Percentiles rank a stretch among this genome's conserved stretches.
phyloP scores from a whole-genome alignment of 495 filamentous ascomycete species.

The Cercophora scortea region DNA sequence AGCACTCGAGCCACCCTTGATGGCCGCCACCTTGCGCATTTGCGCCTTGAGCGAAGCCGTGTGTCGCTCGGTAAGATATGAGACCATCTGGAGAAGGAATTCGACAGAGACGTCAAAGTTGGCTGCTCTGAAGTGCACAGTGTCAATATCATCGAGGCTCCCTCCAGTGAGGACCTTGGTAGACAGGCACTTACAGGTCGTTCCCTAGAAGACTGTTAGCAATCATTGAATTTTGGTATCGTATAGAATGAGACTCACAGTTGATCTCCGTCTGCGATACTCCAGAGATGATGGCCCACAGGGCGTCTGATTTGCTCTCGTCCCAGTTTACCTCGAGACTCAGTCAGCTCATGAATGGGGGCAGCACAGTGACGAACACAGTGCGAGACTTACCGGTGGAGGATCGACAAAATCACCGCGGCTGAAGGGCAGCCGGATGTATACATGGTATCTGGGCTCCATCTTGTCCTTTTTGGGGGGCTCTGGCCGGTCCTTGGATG shows the following conservation, averaged over 20 bases:
- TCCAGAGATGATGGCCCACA: slow-evolving; percentile 88
- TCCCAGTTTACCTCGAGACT: slow-evolving; percentile 46
- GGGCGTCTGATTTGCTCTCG: slow-evolving; percentile 68
- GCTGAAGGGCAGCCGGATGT: slow-evolving; percentile 81
- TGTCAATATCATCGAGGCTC: slow-evolving; percentile 3
- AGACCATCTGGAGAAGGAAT: slow-evolving; percentile 88
- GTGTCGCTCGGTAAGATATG: slow-evolving; percentile 91
- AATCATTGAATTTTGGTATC: not conserved
- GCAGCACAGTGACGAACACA: not conserved
- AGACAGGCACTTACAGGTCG: not conserved
- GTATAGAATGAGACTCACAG: slow-evolving; percentile 48
- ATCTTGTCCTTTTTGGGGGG: slow-evolving; percentile 6
- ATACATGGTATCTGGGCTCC: slow-evolving; percentile 59
- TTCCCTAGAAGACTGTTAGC: not conserved
- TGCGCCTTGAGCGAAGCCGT: slow-evolving; percentile 82
- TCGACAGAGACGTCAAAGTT: slow-evolving; percentile 62
- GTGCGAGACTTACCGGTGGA: slow-evolving; percentile 53
- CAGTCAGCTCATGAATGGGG: slow-evolving; percentile 3
- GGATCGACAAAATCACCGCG: slow-evolving; percentile 87
- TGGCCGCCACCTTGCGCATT: slow-evolving; percentile 60
- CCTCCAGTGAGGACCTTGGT: not conserved
- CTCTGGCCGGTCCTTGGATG: slow-evolving; percentile 10
- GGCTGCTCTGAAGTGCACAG: slow-evolving; percentile 30
- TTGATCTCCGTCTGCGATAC: slow-evolving; percentile 70
- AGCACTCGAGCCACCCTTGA: slow-evolving; percentile 37